Evolutionary conservation across 2,329 filamentous ascomycete species (phyloP), one percentile per base, ranked within the genome.

Genomic region (Atkinsonella hypoxylon): DNA sequence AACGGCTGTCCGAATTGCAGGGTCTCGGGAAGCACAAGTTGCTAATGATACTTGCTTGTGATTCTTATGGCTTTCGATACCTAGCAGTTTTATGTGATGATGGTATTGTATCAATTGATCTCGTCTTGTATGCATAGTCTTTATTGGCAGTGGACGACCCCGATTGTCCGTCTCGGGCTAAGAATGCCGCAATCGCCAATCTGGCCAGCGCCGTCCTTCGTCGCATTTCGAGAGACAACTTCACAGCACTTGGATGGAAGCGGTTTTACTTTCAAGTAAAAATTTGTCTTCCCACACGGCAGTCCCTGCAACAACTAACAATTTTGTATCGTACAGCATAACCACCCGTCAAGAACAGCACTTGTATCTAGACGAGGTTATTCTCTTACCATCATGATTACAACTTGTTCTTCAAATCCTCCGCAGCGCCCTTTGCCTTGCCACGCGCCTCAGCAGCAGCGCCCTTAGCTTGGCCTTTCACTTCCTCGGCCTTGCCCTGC

Each of bases 401-500:
- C 44, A 53, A 8, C 48, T 54, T 48, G 10, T 43, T 44, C 53
- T 68, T 61, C 4, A 59, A 54, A 38, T 67, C 58, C 32, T 58
- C 83, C 1, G 66, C 66, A 31, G 62, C 59, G 1, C 65, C 66
- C 52, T 67, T 63, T 13, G 64, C 66, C 53, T 71, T 59, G 48
- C 69, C 69, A 49, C 59, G 55, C 64, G 62, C 31, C 54, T 70
- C 64, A 49, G 62, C 62, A 18, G 64, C 61, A 22, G 66, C 67
- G 30, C 52, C 58, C 50, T 63, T 83, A 9, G 62, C 64, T 49
- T 63, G 62, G 2, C 70, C 70, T 56, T 58, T 57, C 11, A 64
- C 39, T 52, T 65, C 60, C 20, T 61, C 51, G 3, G 63, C 56
- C 53, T 64, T 60, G 48, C 66, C 69, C 12, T 61, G 45, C 3